Base-by-base conservation (phyloP, 768 basidiomycete genomes). In the Boletus rubescentipes region DNA sequence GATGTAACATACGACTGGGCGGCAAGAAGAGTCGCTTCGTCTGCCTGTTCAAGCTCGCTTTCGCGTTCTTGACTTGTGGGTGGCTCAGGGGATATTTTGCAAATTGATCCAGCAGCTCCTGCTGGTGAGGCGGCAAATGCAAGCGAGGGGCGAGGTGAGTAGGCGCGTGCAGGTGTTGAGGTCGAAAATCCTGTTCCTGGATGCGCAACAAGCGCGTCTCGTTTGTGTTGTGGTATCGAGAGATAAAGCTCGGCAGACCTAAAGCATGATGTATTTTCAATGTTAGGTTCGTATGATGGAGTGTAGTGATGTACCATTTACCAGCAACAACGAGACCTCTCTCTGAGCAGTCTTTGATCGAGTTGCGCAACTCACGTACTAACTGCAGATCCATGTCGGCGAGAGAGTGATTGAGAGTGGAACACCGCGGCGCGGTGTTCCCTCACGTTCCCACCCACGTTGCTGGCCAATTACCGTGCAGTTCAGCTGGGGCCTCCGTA, bases 161-260 rank as follows among this genome's bases (percentile, higher is more conserved):
- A 72, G 7, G 74, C 61, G 47, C 79, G 75, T 8, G 83, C 75
- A 14, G 86, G 82, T 2, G 83, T 84, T 14, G 86, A 87, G 18
- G 83, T 82, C 29, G 81, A 79, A 61, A 84, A 81, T 10, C 67
- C 55, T n/a, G 71, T 57, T 21, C 65, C 55, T 37, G 65, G 55
- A 20, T 64, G 63, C 9, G 68, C 51, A 30, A 61, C 53, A 10
- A 65, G 58, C 10, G 65, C 53, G 37, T 68, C 72, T 54, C 81
- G 75, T 67, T 79, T 84, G 41, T 72, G 66, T 18, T 72, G 53
- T 5, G 85, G 79, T 31, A 85, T 74, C 14, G 87, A 80, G 26
- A 87, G 73, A 50, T 90, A 74, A 29, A 93, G 75, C 64, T 93
- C 91, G 23, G 89, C 84, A 23, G 87, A 82, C 91, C 91, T 93